Evolutionary conservation across 768 basidiomycete species (phyloP).

Genomic region (Lentinula edodes): DNA sequence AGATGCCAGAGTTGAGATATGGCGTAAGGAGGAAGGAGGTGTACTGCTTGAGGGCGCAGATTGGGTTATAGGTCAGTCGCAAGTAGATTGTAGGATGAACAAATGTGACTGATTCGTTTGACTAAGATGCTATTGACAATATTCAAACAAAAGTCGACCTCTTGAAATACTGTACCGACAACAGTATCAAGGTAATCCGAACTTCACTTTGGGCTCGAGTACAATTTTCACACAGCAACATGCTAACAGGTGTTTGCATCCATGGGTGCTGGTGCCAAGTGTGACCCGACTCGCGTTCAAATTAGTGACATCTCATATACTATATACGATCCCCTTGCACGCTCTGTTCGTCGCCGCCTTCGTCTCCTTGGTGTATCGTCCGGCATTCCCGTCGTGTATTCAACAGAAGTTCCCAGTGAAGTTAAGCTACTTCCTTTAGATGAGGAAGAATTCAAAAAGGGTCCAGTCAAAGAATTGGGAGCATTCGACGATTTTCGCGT

Average conservation of each 20-base stretch:
- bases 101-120: neutral
- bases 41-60: constrained; percentile 75
- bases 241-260: constrained; percentile 82
- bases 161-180: constrained; percentile 79
- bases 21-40: constrained; percentile 79
- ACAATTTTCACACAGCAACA: neutral
- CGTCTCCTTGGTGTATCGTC: constrained; percentile 55
- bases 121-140: constrained; percentile 90
- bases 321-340: constrained; percentile 91
- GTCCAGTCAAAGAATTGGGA: constrained; percentile 81
- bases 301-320: constrained; percentile 93
- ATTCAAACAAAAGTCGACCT: constrained; percentile 95
- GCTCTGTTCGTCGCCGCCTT: constrained; percentile 77
- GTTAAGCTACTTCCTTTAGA: constrained; percentile 86
- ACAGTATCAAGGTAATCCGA: constrained; percentile 61
- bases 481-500: constrained; percentile 93
- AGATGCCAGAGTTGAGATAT: constrained; percentile 78
- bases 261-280: constrained; percentile 95
- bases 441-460: constrained; percentile 89
- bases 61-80: constrained; percentile 85
- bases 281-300: constrained; percentile 91
- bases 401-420: constrained; percentile 87
- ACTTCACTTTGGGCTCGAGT: neutral
- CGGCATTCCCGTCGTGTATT: constrained; percentile 88
- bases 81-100: constrained; percentile 13